These are phyloP conservation scores for Quambalaria eucalypti DNA, from an alignment of 1,284 basidiomycete genomes.

Conservation along the genomic window DNA sequence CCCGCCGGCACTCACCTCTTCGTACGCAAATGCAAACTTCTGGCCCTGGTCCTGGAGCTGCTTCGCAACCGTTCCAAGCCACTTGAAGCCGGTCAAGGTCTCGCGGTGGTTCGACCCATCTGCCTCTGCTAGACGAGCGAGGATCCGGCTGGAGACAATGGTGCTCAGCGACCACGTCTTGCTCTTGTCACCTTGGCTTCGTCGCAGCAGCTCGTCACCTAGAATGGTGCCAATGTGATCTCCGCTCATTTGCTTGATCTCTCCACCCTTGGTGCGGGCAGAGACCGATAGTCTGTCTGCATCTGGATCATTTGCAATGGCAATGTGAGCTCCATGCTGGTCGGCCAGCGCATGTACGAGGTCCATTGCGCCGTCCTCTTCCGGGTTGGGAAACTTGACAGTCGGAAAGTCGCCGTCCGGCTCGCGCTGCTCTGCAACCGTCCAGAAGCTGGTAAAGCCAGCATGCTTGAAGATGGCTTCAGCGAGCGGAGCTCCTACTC, in stretches of 20 bases:
- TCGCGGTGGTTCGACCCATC: conserved; percentile 24
- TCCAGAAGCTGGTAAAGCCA: conserved; percentile 23
- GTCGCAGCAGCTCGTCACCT: conserved; percentile 29
- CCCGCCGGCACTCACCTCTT: no score
- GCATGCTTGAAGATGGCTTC: conserved; percentile 8
- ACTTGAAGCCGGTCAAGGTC: conserved; percentile 40
- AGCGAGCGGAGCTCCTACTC: conserved; percentile 24
- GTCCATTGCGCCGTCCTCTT: conserved; percentile 32
- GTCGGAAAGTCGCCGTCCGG: conserved; percentile 37
- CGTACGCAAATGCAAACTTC: conserved; percentile 33
- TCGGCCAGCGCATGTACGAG: conserved; percentile 33
- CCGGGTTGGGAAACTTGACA: conserved; percentile 36
- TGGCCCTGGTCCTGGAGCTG: conserved; percentile 20
- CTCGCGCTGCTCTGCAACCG: conserved; percentile 27
- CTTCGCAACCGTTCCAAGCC: conserved; percentile 32
- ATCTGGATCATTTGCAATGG: conserved; percentile 38
- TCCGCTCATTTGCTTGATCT: conserved; percentile 27
- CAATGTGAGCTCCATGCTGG: conserved; percentile 20
- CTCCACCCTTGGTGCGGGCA: conserved; percentile 20
- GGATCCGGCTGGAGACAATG: conserved; percentile 28
- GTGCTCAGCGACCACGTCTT: conserved; percentile 21
- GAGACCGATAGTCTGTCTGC: conserved; percentile 32
- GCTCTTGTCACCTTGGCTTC: conserved; percentile 14
- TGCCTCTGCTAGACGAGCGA: conserved; percentile 23
- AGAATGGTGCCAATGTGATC: conserved; percentile 34